Conservation (phyloP, 2,329 filamentous ascomycete genomes). For the Karstenula rhodostoma region DNA sequence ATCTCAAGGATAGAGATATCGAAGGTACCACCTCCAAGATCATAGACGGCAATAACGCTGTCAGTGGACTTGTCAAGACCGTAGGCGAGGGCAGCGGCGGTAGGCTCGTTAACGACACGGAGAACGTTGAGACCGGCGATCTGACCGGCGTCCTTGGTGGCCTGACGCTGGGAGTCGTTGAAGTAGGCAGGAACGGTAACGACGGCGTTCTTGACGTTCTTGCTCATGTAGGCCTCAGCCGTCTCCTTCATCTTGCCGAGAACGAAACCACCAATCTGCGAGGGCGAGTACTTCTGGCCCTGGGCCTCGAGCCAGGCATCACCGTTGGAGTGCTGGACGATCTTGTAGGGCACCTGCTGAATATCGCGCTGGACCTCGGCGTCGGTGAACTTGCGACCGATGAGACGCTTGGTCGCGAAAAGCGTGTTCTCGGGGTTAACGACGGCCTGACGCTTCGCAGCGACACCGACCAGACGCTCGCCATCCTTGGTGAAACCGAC, state of each 20-base stretch:
- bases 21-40: constrained; percentile 98
- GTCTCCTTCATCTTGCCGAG: constrained; percentile 99
- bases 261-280: constrained; percentile 96
- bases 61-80: constrained; percentile 95
- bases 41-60: constrained; percentile 91
- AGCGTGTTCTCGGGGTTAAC: constrained; percentile 99
- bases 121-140: constrained; percentile 96
- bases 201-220: constrained; percentile 92
- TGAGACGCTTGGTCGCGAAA: constrained; percentile 98
- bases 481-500: constrained; percentile 96
- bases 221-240: constrained; percentile 89
- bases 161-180: constrained; percentile 97
- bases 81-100: constrained; percentile 93
- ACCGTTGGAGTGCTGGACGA: constrained; percentile 94
- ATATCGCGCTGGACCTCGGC: constrained; percentile 94
- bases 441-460: constrained; percentile 96
- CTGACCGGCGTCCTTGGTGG: constrained; percentile 97
- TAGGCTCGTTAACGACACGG: constrained; percentile 97
- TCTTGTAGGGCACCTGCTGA: constrained; percentile 98
- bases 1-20: constrained; percentile 99
- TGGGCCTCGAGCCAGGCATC: constrained; percentile 96
- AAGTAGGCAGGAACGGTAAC: constrained; percentile 98
- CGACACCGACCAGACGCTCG: constrained; percentile 95
- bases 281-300: constrained; percentile 94
- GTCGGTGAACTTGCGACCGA: constrained; percentile 96